These are phyloP conservation scores for Xylariaceae sp. DNA, from an alignment of 2,329 filamentous ascomycete species.

Conservation along the genomic window DNA sequence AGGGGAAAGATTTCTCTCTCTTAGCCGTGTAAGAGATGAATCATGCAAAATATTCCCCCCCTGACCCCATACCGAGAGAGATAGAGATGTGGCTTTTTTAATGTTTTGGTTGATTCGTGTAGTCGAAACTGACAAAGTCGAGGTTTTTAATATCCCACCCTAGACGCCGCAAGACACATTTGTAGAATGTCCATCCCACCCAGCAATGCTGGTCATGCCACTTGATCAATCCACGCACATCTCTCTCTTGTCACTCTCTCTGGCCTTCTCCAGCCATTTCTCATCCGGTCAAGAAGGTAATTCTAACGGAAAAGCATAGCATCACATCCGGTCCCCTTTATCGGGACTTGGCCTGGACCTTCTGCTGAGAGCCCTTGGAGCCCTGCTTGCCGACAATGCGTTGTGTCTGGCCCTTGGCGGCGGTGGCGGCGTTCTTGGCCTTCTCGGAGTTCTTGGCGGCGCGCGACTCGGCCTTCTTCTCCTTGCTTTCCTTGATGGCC, in stretches of 20 bases:
- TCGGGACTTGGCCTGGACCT: constrained; percentile 81
- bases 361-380: constrained; percentile 80
- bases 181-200: constrained; percentile 21
- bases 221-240: constrained; percentile 5
- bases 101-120: constrained; percentile 21
- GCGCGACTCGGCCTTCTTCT: constrained; percentile 86
- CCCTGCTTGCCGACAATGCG: constrained; percentile 95
- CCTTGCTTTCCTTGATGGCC: constrained; percentile 97
- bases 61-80: constrained; percentile 29
- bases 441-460: constrained; percentile 98
- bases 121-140: constrained; percentile 25
- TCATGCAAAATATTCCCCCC: constrained; percentile 26
- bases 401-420: constrained; percentile 69
- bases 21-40: constrained; percentile 25
- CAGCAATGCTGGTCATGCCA: constrained; percentile 17
- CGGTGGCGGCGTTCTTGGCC: constrained; percentile 78
- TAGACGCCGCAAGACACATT: constrained; percentile 33
- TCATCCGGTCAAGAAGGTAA: constrained; percentile 6
- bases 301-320: too few species aligned
- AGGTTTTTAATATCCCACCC: constrained; percentile 31
- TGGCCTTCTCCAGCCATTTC: constrained; percentile 15
- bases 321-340: constrained; percentile 43
- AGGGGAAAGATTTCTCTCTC: constrained; percentile 24
- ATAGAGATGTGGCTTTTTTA: constrained; percentile 21
- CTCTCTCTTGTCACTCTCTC: constrained; percentile 13